Percentiles rank a stretch among this genome's conserved stretches.
phyloP scores from a whole-genome alignment of 148 eudicot species.

The Silene uniflora region DNA sequence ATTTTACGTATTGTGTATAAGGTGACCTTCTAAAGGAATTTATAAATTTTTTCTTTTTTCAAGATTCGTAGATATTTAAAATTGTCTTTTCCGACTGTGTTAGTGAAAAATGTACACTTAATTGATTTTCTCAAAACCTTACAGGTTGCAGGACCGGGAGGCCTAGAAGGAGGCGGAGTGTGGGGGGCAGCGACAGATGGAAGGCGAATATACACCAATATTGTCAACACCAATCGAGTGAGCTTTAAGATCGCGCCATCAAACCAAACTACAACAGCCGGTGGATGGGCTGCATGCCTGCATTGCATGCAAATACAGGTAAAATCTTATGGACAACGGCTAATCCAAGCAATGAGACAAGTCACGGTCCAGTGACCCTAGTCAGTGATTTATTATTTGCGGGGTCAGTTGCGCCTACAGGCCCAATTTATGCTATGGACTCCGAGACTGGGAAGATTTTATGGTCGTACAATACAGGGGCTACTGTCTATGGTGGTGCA shows the following conservation, averaged over 20 bases:
- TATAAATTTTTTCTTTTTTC: no score
- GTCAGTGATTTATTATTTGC: slow-evolving; percentile 49
- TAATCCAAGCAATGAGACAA: slow-evolving; percentile 46
- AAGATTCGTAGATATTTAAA: no score
- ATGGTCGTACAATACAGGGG: slow-evolving; percentile 54
- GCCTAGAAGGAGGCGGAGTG: slow-evolving; percentile 51
- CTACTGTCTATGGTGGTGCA: slow-evolving; percentile 61
- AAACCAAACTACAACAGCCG: slow-evolving; percentile 39
- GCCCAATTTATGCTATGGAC: slow-evolving; percentile 52
- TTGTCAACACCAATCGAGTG: slow-evolving; percentile 34
- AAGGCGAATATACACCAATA: slow-evolving; percentile 52
- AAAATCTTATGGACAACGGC: slow-evolving; percentile 50
- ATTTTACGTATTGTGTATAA: no score
- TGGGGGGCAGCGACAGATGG: slow-evolving; percentile 86
- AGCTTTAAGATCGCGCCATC: slow-evolving; percentile 47
- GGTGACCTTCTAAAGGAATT: no score
- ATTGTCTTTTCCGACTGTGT: no score
- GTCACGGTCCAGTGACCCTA: slow-evolving; percentile 47
- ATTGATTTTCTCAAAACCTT: background rate
- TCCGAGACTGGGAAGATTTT: slow-evolving; percentile 39
- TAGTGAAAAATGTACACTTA: no score
- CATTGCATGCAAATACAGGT: slow-evolving; percentile 53
- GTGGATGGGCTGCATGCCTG: slow-evolving; percentile 67
- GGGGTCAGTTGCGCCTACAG: slow-evolving; percentile 56
- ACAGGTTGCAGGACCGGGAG: slow-evolving; percentile 56